Evolutionary conservation across 768 basidiomycete genomes (phyloP).

Genomic region (Boletus tomentosulus): DNA sequence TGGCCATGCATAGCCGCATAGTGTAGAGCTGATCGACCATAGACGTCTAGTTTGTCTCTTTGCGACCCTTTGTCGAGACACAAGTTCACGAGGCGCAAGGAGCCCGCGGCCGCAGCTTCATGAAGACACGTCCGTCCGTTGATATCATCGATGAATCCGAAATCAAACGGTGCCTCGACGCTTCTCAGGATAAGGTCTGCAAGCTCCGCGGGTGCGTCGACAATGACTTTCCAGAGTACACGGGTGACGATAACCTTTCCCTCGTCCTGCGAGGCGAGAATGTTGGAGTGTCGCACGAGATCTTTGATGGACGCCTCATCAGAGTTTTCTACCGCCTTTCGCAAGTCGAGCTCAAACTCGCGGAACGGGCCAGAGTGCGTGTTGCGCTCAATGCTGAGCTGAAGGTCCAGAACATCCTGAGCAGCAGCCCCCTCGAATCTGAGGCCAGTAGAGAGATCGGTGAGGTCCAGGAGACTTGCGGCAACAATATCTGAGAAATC

Average conservation of each 20-base stretch:
- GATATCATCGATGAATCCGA: conserved; percentile 92
- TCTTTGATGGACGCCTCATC: conserved; percentile 62
- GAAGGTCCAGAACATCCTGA: conserved; percentile 70
- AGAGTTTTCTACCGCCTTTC: conserved; percentile 63
- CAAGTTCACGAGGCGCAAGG: conserved; percentile 67
- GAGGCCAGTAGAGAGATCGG: conserved; percentile 68
- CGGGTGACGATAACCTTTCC: conserved; percentile 72
- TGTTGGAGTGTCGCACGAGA: conserved; percentile 66
- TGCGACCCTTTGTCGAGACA: conserved; percentile 73
- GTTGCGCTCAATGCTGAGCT: conserved; percentile 60
- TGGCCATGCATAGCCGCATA: conserved; percentile 96
- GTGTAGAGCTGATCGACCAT: conserved; percentile 90
- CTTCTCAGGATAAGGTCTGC: conserved; percentile 72
- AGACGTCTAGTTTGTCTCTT: conserved; percentile 77
- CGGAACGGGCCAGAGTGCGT: conserved; percentile 69
- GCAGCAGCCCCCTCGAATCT: conserved; percentile 78
- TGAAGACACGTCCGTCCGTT: conserved; percentile 93
- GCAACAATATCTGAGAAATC: conserved; percentile 92
- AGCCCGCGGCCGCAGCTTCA: conserved; percentile 86
- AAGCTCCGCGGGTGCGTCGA: conserved; percentile 71
- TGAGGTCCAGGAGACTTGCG: conserved; percentile 73
- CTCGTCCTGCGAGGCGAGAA: conserved; percentile 56
- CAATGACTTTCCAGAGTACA: conserved; percentile 91
- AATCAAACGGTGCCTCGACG: conserved; percentile 72
- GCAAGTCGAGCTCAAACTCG: conserved; percentile 85